Conservation (phyloP, 805 yeast genomes). For the Metschnikowia drakensbergensis region DNA sequence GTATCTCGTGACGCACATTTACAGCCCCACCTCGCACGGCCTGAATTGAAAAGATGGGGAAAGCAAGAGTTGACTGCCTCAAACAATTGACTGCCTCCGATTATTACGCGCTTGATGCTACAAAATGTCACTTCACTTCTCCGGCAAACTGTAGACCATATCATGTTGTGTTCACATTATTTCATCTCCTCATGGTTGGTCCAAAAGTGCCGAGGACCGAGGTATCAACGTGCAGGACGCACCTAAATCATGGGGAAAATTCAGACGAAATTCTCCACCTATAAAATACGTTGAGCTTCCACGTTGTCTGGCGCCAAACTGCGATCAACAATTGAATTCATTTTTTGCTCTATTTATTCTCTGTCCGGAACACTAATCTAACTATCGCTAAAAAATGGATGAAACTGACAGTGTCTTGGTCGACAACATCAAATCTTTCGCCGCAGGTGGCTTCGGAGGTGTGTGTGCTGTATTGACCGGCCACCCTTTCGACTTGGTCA, state of each 20-base stretch:
- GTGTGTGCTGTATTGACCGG: constrained; percentile 93
- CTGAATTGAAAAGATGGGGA: background rate
- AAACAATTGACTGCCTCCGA: no score
- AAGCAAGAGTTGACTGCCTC: background rate
- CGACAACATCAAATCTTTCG: constrained; percentile 82
- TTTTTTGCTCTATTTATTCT: background rate
- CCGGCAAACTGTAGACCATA: background rate
- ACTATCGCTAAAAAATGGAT: constrained; percentile 28
- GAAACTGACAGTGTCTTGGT: constrained; percentile 47
- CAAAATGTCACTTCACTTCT: no score
- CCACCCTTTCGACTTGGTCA: constrained; percentile 92
- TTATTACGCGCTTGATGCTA: background rate
- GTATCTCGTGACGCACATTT: background rate
- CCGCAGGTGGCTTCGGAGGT: constrained; percentile 96
- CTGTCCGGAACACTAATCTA: no score
- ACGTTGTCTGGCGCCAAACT: background rate
- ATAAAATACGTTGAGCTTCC: background rate
- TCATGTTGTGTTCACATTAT: background rate
- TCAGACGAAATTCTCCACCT: constrained; percentile 2
- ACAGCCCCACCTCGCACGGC: constrained; percentile 1
- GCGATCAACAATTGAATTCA: background rate
- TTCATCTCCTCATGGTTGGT: background rate
- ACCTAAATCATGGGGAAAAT: constrained; percentile 3
- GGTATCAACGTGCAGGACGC: constrained; percentile 2
- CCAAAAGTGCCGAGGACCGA: constrained; percentile 3